Evolutionary conservation across 1,139 yeast genomes (phyloP), one percentile per base, ranked within the genome.

Genomic region (Suhomyces yuchorum): DNA sequence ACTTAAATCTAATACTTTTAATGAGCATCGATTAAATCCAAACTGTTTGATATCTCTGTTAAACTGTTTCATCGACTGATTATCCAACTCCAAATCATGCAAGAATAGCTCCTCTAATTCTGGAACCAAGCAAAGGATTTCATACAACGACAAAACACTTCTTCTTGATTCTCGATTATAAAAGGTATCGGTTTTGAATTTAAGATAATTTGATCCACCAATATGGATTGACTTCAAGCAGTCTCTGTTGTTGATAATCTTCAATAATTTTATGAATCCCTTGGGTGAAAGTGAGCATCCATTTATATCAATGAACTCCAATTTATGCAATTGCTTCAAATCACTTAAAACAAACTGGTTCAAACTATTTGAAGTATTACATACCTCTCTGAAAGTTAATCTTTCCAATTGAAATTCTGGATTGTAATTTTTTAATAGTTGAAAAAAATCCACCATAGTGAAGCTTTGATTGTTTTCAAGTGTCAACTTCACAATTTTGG

Each of bases 1-100:
- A 49, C 78, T 71, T 11, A 75, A 50, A 51, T 75, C 79, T 18
- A 75, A 54, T 2, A 58, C 43, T 12, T 57, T 55, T 24, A 73
- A 57, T 1, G 49, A 47, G 33, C 60, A 52, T 1, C 55, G 47
- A 2, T 48, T 49, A n/a, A 62, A 49, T 0, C 65, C 63, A 24
- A 56, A 50, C 12, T 51, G 51, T 12, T 44, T 44, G 17, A 67
- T 51, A 46, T 71, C 76, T 12, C 56, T 55, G 34, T 60, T 54
- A 35, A 75, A 66, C 32, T 57, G 60, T 37, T 61, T 62, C 65
- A 74, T 62, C 0, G 77, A 62, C 8, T 63, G 61, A 49, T 67
- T 67, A 51, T 74, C 79, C 33, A 75, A 56, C 40, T 72, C 75
- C 47, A 72, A 50, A 42, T 75, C 78, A 38, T 70, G 65, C 33